Conservation (phyloP, 2,329 filamentous ascomycete genomes). For the Alternaria longipes region DNA sequence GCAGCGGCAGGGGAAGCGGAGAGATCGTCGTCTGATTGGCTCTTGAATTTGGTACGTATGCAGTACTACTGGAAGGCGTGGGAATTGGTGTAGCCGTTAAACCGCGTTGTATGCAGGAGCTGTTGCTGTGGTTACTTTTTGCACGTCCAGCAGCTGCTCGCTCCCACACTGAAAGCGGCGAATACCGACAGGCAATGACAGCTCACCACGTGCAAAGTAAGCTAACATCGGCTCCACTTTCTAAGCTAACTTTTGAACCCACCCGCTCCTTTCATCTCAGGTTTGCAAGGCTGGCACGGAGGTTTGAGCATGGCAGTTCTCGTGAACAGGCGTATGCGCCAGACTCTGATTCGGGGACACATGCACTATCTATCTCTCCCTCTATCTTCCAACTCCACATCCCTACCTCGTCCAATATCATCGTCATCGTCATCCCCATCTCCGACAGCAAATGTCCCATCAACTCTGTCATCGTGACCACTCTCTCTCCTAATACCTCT, state of each 20-base stretch:
- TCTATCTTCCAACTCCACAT: conserved; percentile 16
- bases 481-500: conserved; percentile 11
- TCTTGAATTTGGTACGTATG: conserved; percentile 4
- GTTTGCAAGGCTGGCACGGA: not conserved
- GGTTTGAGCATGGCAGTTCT: not conserved
- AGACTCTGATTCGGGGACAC: not conserved
- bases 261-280: conserved; percentile 11
- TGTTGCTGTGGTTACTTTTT: conserved; percentile 1
- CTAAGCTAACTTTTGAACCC: not conserved
- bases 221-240: conserved; percentile 8
- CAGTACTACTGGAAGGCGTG: conserved; percentile 12
- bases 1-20: conserved; percentile 36
- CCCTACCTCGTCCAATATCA: conserved; percentile 6
- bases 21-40: conserved; percentile 32
- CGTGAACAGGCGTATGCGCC: not conserved
- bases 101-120: not conserved
- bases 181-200: conserved; percentile 14
- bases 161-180: not conserved
- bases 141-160: not conserved
- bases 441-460: conserved; percentile 19
- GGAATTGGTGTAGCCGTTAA: not conserved
- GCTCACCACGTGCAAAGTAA: conserved; percentile 13
- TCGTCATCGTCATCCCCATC: conserved; percentile 21
- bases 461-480: not conserved
- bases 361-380: conserved; percentile 24